Conservation (phyloP, 768 basidiomycete species). For the Mycena filopes region DNA sequence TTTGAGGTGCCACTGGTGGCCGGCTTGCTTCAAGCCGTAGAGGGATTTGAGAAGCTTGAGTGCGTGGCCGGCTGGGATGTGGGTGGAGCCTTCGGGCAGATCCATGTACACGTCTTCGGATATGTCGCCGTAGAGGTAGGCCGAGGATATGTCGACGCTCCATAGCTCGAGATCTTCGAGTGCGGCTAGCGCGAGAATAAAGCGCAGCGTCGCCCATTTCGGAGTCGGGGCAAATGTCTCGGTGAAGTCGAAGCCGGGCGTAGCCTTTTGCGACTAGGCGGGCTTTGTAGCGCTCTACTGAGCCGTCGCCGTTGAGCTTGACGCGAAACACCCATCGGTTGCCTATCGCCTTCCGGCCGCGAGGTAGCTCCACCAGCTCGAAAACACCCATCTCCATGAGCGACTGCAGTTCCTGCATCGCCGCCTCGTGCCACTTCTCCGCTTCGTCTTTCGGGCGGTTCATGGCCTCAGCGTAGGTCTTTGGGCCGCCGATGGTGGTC, state of each 20-base stretch:
- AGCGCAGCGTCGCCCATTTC: constrained; percentile 37
- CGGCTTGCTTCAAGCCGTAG: constrained; percentile 57
- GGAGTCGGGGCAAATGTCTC: constrained; percentile 38
- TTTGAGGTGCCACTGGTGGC: constrained; percentile 49
- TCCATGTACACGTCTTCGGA: constrained; percentile 46
- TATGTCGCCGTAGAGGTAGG: constrained; percentile 45
- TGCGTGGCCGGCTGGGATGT: constrained; percentile 1
- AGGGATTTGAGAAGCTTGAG: constrained; percentile 43
- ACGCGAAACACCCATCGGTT: constrained; percentile 52
- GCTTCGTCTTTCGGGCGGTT: too few species aligned
- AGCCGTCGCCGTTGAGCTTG: constrained; percentile 53
- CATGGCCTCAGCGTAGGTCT: too few species aligned
- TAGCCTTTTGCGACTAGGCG: constrained; percentile 13
- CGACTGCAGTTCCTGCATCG: too few species aligned
- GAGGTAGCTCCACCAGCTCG: constrained; percentile 46
- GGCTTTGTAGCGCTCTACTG: constrained; percentile 51
- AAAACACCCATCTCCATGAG: constrained; percentile 43
- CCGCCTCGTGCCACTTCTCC: too few species aligned
- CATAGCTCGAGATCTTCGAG: constrained; percentile 41
- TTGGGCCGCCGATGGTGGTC: too few species aligned
- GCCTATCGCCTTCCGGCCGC: constrained; percentile 41
- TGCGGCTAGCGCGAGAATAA: constrained; percentile 45
- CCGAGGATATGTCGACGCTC: constrained; percentile 46
- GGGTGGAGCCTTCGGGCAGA: constrained; percentile 40
- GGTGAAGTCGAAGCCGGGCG: constrained; percentile 35